Evolutionary conservation across 768 basidiomycete genomes (phyloP), one percentile per base, ranked within the genome.

Genomic region (Candolleomyces aberdarensis): DNA sequence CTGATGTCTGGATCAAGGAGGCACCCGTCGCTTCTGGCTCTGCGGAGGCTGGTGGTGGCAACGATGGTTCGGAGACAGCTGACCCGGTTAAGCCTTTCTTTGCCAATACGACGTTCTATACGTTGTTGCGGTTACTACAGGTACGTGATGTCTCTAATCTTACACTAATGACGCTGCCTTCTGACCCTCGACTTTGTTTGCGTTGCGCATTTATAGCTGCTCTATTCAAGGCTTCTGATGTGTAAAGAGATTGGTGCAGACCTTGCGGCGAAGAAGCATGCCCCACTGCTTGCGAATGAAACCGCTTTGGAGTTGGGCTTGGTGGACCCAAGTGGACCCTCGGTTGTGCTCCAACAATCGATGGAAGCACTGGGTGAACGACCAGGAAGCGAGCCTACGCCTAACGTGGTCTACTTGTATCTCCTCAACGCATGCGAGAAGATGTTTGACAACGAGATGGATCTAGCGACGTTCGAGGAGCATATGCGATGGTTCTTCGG

Each of bases 401-500:
- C 36, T n/a, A 88, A 89, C 65, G 81, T 90, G 69, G 89, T 93
- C 62, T 98, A 98, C 76, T 79, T 86, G 76, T 94, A 96, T 68
- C 82, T 96, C 56, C 78, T 98, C 39, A 91, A 89, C 60, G 89
- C 92, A 10, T 94, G 92, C 71, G 96, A 98, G 74, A 92, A 92
- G 79, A 73, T 96, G 46, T 98, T 98, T 70, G 94, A 94, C 67
- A 89, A 85, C 63, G 96, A 98, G 70, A 80, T 98, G 62, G 97
- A 98, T 72, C 91, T 89, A 70, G 76, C 83, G n/a, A 85, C 87
- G 20, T 98, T 95, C 67, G 96, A 98, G 72, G 97, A 98, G 71
- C 92, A 94, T 69, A 86, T 98, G 86, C 79, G 97, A 64, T 92
- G 93, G 85, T 91, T 96, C 76, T 95, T 94, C 76, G 91, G 92